These are phyloP conservation scores for Penicillium subrubescens DNA, from an alignment of 495 filamentous ascomycete genomes.

Conservation along the genomic window DNA sequence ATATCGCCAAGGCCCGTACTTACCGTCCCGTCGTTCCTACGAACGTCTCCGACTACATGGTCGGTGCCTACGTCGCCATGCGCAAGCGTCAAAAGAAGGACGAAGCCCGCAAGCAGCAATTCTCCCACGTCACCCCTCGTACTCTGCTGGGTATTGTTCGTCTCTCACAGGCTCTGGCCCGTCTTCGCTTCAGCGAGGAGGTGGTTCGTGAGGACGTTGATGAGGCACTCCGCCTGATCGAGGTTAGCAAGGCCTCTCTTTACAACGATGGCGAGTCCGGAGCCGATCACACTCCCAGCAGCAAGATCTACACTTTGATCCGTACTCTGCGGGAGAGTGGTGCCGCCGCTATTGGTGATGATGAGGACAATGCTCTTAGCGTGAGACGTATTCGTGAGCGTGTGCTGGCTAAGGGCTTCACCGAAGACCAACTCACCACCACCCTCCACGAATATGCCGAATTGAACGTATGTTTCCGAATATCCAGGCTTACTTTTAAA, in stretches of 20 bases:
- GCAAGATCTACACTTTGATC: constrained; percentile 92
- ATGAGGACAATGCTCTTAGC: constrained; percentile 74
- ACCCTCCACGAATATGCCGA: constrained; percentile 88
- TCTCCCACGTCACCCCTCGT: constrained; percentile 89
- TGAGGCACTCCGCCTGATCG: constrained; percentile 86
- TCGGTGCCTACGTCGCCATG: constrained; percentile 92
- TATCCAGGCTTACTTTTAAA: constrained; percentile 1
- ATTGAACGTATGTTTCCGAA: constrained; percentile 72
- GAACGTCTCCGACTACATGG: constrained; percentile 88
- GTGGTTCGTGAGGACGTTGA: constrained; percentile 94
- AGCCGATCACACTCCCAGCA: constrained; percentile 76
- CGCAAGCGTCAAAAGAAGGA: constrained; percentile 85
- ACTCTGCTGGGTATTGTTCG: constrained; percentile 91
- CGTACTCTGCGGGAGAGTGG: constrained; percentile 80
- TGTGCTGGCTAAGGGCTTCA: constrained; percentile 95
- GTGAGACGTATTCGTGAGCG: constrained; percentile 84
- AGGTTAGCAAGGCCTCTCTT: constrained; percentile 87
- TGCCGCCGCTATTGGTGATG: constrained; percentile 72
- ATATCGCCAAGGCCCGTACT: constrained; percentile 87
- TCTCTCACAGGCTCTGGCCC: constrained; percentile 92
- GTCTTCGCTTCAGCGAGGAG: constrained; percentile 78
- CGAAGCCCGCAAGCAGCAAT: constrained; percentile 84
- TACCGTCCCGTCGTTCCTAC: constrained; percentile 85
- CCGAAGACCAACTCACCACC: constrained; percentile 83
- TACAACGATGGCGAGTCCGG: constrained; percentile 62